Base-by-base conservation (phyloP, 2,329 filamentous ascomycete species). In the Acrodontium crateriforme region DNA sequence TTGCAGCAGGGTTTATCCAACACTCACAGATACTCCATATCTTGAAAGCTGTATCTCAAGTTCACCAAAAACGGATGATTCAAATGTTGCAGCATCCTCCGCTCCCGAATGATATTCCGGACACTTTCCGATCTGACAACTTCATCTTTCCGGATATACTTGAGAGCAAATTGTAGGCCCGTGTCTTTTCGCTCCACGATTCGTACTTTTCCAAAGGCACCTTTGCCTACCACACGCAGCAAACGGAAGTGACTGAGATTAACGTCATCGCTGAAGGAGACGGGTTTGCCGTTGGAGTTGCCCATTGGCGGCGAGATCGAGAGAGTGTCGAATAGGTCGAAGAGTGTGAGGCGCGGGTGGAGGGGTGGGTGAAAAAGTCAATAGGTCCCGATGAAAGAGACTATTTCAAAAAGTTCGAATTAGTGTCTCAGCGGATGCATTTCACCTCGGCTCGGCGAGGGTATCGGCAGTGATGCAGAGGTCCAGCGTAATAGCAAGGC, bases 111-210 rank as follows among this genome's bases (percentile, higher is more conserved):
- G 44, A 98, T 98, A 55, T 98, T 98, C 48, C 87, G 79, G 36
- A 95, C 89, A 53, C 87, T 95, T 58, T 95, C 89, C 38, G 85
- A 93, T 50, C 87, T 82, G 45, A 98, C 84, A 45, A 98, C 87
- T 72, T 95, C 87, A 78, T 95, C 87, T 70, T 94, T 95, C 42
- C 85, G 76, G 40, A 95, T 95, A 56, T 95, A 95, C 59, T 98
- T 98, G 40, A 98, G 68, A 24, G 89, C 89, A 57, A 98, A 98
- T 3, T 85, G 87, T 46, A 95, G 61, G 31, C 76, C 78, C 2
- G 84, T 93, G 53, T 98, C 89, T 59, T 95, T 95, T 43, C 85
- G 74, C 66, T 98, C 89, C 50, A 98, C 89, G 43, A 98, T 98
- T 49, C 89, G 79, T 37, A 98, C 89, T 60, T 98, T 98, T 49